Percentiles rank a stretch among this genome's conserved stretches.
Evolutionary conservation across 345 rosid genomes (phyloP).

Genomic region (Geranium rotundifolium): DNA sequence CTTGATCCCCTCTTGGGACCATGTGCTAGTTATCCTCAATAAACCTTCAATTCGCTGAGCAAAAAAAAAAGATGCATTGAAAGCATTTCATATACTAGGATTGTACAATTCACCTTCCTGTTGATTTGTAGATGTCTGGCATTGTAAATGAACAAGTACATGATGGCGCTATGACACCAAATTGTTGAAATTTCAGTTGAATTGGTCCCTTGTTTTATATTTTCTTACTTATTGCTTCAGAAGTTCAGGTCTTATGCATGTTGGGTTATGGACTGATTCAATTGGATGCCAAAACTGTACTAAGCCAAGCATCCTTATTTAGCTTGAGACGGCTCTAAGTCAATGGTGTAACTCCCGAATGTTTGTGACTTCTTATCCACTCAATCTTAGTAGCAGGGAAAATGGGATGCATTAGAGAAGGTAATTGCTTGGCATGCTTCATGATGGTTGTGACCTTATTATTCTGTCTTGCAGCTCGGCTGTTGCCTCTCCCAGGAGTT

Average conservation of each 20-base stretch:
- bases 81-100: background rate
- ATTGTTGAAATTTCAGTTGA: background rate
- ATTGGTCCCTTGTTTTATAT: background rate
- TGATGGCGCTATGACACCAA: background rate
- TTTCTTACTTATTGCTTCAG: background rate
- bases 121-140: background rate
- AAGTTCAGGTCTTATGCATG: too few relatives aligned
- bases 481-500: slow-evolving; percentile 4
- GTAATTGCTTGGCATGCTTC: slow-evolving; percentile 5
- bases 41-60: too few relatives aligned
- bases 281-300: background rate
- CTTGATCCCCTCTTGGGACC: too few relatives aligned
- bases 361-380: slow-evolving; percentile 3
- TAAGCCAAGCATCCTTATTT: background rate
- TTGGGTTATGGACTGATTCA: too few relatives aligned
- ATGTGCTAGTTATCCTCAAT: too few relatives aligned
- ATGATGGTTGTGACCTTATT: slow-evolving; percentile 6
- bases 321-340: background rate
- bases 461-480: slow-evolving; percentile 9
- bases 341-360: background rate
- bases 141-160: background rate
- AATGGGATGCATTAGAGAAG: slow-evolving; percentile 8
- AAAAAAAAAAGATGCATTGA: background rate
- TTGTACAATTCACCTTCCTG: background rate
- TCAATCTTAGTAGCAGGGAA: background rate